These are phyloP conservation scores for Rhizoclosmatium globosum DNA, from an alignment of 192 early-diverging fungal species.

Conservation along the genomic window DNA sequence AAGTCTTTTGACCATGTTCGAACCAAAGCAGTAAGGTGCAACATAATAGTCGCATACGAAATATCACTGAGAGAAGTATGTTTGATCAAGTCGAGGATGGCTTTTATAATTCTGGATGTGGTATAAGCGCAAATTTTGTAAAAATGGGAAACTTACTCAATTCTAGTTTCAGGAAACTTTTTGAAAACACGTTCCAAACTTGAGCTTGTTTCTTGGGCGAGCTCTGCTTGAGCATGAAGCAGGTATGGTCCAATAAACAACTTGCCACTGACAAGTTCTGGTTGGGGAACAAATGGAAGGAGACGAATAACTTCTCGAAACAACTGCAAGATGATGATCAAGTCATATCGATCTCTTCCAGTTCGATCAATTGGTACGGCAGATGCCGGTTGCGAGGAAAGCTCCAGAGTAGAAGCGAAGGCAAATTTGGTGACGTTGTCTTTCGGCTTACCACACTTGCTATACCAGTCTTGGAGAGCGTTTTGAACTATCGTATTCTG, in stretches of 20 bases:
- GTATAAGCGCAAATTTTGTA: not conserved
- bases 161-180: slow-evolving; percentile 47
- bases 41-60: slow-evolving; percentile 51
- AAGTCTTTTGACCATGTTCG: slow-evolving; percentile 48
- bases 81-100: slow-evolving; percentile 58
- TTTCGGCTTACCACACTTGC: slow-evolving; percentile 21
- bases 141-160: slow-evolving; percentile 40
- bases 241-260: slow-evolving; percentile 58
- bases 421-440: slow-evolving; percentile 31
- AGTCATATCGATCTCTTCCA: slow-evolving; percentile 34
- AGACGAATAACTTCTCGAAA: slow-evolving; percentile 53
- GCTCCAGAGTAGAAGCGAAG: slow-evolving; percentile 37
- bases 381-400: not conserved
- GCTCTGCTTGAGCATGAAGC: slow-evolving; percentile 45
- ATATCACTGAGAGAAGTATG: slow-evolving; percentile 54
- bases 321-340: slow-evolving; percentile 40
- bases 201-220: slow-evolving; percentile 45
- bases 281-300: slow-evolving; percentile 52
- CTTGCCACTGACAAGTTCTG: slow-evolving; percentile 53
- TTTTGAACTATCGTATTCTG: slow-evolving; percentile 36
- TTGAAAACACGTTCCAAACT: slow-evolving; percentile 48
- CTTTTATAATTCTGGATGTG: slow-evolving; percentile 49
- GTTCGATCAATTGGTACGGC: slow-evolving; percentile 25
- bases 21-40: slow-evolving; percentile 43
- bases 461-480: slow-evolving; percentile 43